Conservation (phyloP, 106 monocot genomes). For the Platanthera zijinensis region DNA sequence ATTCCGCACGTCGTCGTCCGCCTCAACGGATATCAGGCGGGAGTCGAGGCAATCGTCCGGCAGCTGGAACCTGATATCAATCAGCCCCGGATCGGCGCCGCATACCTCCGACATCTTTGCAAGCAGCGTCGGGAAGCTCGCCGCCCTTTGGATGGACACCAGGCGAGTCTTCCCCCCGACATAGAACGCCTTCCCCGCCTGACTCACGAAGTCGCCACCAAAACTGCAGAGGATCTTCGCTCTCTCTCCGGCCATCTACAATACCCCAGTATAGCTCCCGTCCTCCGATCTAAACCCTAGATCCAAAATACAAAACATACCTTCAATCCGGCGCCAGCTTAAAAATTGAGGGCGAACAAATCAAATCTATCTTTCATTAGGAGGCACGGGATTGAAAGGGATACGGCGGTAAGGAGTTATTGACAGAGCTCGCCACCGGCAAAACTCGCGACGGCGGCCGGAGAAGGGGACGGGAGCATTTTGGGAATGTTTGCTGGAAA, state of each 20-base stretch:
- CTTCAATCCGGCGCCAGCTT: neutral
- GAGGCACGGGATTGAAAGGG: neutral
- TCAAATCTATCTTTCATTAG: neutral
- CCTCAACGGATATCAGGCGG: conserved; percentile 36
- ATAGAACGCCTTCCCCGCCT: conserved; percentile 27
- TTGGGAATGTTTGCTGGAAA: neutral
- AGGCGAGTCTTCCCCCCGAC: conserved; percentile 41
- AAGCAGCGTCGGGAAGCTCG: conserved; percentile 37
- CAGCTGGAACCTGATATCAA: conserved; percentile 38
- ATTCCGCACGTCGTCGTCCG: conserved; percentile 31
- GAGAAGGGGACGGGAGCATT: neutral
- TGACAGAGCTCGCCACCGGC: neutral
- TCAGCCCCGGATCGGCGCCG: conserved; percentile 19
- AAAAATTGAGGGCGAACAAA: neutral
- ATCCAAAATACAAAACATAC: neutral
- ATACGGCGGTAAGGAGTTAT: neutral
- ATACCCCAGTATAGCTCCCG: neutral
- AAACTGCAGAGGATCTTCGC: conserved; percentile 56
- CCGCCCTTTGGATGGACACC: conserved; percentile 35
- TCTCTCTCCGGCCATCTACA: conserved; percentile 22
- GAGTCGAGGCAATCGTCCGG: conserved; percentile 27
- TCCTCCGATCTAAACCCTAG: neutral
- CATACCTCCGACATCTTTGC: conserved; percentile 48
- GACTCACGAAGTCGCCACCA: conserved; percentile 35
- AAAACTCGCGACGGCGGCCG: neutral